Percentiles rank a stretch among this genome's conserved stretches.
These are phyloP conservation scores for Lachnellula subtilissima DNA, from an alignment of 2,329 filamentous ascomycete species.

Conservation along the genomic window DNA sequence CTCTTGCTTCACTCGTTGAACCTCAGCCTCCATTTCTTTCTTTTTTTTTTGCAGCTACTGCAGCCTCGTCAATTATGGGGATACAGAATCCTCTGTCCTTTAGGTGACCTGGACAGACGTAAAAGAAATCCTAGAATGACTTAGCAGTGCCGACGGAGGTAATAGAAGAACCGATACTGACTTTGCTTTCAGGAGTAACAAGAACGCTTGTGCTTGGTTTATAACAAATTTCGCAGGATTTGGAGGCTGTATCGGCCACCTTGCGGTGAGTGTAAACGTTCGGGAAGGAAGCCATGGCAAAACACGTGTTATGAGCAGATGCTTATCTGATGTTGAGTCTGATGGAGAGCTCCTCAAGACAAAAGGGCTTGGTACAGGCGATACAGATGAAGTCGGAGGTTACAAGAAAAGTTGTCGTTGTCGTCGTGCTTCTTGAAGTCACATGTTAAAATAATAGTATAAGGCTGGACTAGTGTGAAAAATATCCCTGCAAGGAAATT, in stretches of 20 bases:
- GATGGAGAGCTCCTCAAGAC: background rate
- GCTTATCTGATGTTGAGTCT: background rate
- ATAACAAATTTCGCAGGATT: constrained; percentile 86
- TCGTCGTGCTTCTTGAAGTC: background rate
- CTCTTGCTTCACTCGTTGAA: constrained; percentile 60
- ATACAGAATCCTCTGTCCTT: constrained; percentile 77
- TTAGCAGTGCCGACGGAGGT: background rate
- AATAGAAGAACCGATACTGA: constrained; percentile 32
- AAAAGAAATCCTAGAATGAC: constrained; percentile 72
- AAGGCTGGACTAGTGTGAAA: background rate
- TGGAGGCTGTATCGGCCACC: constrained; percentile 78
- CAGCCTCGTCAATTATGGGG: constrained; percentile 66
- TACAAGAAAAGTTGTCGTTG: background rate
- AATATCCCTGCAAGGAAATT: constrained; percentile 9
- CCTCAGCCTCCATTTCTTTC: constrained; percentile 60
- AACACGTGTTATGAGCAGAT: too few species aligned
- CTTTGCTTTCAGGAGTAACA: constrained; percentile 85
- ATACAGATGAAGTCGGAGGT: background rate
- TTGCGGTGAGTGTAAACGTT: constrained; percentile 83
- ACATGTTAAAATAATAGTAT: background rate
- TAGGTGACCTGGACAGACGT: constrained; percentile 77
- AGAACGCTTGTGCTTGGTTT: constrained; percentile 83
- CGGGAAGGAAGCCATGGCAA: constrained; percentile 45
- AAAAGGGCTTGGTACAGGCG: background rate
- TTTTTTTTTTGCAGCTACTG: constrained; percentile 55